Conservation (phyloP, 345 rosid species). For the Murraya koenigii region DNA sequence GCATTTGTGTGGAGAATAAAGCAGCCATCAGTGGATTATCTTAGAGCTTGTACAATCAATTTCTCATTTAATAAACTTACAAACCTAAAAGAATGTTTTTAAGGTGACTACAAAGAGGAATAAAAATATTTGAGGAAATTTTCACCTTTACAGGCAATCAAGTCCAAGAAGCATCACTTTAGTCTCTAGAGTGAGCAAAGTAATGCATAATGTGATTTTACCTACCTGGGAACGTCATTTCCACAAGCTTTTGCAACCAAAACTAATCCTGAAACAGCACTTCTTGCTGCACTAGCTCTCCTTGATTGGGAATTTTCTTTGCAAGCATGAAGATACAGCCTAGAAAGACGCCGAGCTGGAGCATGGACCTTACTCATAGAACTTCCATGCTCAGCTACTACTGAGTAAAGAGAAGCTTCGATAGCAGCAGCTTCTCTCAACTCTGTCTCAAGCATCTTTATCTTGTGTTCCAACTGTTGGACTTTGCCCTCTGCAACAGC, state of each 20-base stretch:
- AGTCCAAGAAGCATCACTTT: neutral
- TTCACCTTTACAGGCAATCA: neutral
- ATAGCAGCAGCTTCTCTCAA: conserved; percentile 85
- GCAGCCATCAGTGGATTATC: neutral
- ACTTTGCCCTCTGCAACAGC: conserved; percentile 54
- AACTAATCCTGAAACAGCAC: conserved; percentile 73
- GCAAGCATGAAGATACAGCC: conserved; percentile 76
- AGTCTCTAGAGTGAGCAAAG: neutral
- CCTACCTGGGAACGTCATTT: conserved; percentile 91
- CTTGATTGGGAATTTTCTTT: conserved; percentile 47
- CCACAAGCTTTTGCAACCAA: conserved; percentile 94
- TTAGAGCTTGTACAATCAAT: neutral
- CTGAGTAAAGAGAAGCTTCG: conserved; percentile 86
- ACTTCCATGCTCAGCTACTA: conserved; percentile 89
- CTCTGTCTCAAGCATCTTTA: conserved; percentile 82
- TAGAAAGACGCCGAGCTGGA: conserved; percentile 89
- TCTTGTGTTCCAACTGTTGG: conserved; percentile 61
- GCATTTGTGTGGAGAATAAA: neutral
- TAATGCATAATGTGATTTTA: neutral
- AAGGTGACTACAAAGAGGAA: neutral
- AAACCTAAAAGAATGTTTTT: neutral
- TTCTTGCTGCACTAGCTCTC: conserved; percentile 77
- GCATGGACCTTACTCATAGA: conserved; percentile 91
- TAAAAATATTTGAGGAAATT: neutral
- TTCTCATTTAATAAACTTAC: neutral